Percentiles rank a stretch among this genome's conserved stretches.
Conservation (phyloP, 768 basidiomycete genomes). For the Rhizopogon vesiculosus region DNA sequence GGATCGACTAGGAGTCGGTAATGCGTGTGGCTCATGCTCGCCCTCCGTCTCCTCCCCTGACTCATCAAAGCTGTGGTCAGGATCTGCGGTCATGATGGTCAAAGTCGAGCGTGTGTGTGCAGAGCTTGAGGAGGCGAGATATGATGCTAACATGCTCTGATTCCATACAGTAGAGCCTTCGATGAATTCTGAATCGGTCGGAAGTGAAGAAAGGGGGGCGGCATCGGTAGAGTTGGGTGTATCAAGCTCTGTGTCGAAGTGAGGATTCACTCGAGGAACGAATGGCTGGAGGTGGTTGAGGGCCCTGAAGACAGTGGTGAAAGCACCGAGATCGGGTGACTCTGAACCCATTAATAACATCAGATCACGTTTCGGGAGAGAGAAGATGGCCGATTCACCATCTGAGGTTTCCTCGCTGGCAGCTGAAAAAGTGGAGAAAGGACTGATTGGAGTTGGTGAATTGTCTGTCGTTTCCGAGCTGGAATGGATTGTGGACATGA, state of each 20-base stretch:
- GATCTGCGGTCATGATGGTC: slow-evolving; percentile 8
- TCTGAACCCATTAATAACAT: slow-evolving; percentile 30
- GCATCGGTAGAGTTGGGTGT: slow-evolving; percentile 23
- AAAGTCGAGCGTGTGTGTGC: background rate
- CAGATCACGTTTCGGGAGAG: background rate
- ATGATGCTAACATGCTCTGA: slow-evolving; percentile 52
- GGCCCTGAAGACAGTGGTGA: slow-evolving; percentile 65
- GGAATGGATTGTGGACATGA: slow-evolving; percentile 26
- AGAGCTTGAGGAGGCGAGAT: slow-evolving; percentile 37
- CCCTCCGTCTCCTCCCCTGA: slow-evolving; percentile 36
- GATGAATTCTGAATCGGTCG: slow-evolving; percentile 34
- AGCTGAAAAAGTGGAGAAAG: slow-evolving; percentile 33
- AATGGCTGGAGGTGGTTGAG: slow-evolving; percentile 52
- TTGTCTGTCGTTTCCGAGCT: slow-evolving; percentile 31
- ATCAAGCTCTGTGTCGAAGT: slow-evolving; percentile 18
- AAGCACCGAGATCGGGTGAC: slow-evolving; percentile 70
- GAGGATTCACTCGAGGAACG: slow-evolving; percentile 19
- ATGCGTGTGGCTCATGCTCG: slow-evolving; percentile 20
- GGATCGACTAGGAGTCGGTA: slow-evolving; percentile 21
- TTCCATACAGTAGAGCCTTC: slow-evolving; percentile 63
- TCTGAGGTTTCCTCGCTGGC: slow-evolving; percentile 53
- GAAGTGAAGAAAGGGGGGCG: slow-evolving; percentile 15
- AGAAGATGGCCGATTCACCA: slow-evolving; percentile 21
- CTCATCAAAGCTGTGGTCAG: background rate
- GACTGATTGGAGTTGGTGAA: slow-evolving; percentile 31